These are phyloP conservation scores for Periconia sp. DNA, from an alignment of 2,329 filamentous ascomycete species.

Conservation along the genomic window DNA sequence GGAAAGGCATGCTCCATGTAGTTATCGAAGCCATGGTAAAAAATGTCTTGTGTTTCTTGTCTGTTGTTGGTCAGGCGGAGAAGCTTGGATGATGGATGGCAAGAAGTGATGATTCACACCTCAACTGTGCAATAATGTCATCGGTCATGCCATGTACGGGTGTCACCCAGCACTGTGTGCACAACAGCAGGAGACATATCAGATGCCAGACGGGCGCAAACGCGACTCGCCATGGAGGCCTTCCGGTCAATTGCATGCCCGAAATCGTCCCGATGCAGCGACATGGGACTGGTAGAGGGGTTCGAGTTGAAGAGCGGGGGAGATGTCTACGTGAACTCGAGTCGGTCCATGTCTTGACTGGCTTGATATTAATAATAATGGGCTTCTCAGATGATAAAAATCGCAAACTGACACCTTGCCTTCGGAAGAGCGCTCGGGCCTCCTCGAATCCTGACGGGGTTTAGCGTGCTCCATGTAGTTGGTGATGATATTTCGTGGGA, in stretches of 20 bases:
- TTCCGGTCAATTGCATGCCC: constrained; percentile 43
- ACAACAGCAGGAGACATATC: constrained; percentile 37
- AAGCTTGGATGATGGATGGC: no score
- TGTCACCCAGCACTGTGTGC: constrained; percentile 34
- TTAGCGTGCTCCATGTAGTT: no score
- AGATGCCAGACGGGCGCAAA: constrained; percentile 22
- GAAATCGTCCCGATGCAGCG: constrained; percentile 25
- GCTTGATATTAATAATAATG: not conserved
- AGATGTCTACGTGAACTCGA: not conserved
- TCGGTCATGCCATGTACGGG: constrained; percentile 48
- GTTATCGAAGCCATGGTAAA: constrained; percentile 95
- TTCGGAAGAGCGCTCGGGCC: not conserved
- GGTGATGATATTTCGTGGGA: no score
- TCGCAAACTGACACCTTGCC: not conserved
- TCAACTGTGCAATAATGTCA: constrained; percentile 43
- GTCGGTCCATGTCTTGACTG: not conserved
- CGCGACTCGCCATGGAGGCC: constrained; percentile 29
- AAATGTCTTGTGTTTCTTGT: constrained; percentile 67
- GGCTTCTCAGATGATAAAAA: not conserved
- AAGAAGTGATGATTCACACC: constrained; percentile 26
- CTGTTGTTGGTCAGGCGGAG: constrained; percentile 20
- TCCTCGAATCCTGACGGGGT: no score
- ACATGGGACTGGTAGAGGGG: constrained; percentile 31
- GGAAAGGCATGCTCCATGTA: constrained; percentile 95
- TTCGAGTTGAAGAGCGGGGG: not conserved